phyloP scores from a whole-genome alignment of 1,139 yeast genomes.

The Sugiyamaella paludigena region DNA sequence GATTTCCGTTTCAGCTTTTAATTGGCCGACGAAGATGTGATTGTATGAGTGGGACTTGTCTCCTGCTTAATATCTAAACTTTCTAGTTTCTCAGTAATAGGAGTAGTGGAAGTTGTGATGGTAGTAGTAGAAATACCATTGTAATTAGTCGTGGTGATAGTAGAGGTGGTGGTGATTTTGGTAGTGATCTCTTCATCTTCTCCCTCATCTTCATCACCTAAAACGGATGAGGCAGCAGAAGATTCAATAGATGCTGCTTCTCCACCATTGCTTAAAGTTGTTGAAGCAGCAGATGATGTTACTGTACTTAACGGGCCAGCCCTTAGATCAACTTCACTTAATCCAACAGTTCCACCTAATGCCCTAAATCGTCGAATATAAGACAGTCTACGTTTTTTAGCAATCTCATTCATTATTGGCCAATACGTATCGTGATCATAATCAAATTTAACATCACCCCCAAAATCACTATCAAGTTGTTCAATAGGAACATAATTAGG shows the following conservation, averaged over 20 bases:
- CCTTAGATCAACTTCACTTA: constrained; percentile 78
- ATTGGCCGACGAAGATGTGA: constrained; percentile 1
- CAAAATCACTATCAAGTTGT: constrained; percentile 80
- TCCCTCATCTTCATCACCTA: neutral
- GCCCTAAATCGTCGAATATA: constrained; percentile 62
- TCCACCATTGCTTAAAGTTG: neutral
- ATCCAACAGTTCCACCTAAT: constrained; percentile 71
- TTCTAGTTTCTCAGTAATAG: constrained; percentile 6
- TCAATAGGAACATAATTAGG: constrained; percentile 73
- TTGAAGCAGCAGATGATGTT: neutral
- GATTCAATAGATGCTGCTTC: neutral
- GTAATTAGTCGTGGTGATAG: too few relatives aligned
- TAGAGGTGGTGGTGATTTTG: too few relatives aligned
- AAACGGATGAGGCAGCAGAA: constrained; percentile 8
- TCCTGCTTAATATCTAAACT: constrained; percentile 4
- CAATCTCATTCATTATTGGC: constrained; percentile 63
- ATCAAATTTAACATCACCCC: constrained; percentile 79
- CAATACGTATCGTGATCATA: constrained; percentile 80
- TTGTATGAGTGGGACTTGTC: neutral
- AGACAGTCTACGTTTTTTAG: constrained; percentile 51
- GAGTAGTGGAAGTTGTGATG: constrained; percentile 1
- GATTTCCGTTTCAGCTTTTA: neutral
- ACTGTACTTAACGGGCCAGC: neutral
- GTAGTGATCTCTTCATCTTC: too few relatives aligned
- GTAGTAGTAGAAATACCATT: too few relatives aligned